Base-by-base conservation (phyloP, 179 eudicot species). In the Heliamphora pulchella region DNA sequence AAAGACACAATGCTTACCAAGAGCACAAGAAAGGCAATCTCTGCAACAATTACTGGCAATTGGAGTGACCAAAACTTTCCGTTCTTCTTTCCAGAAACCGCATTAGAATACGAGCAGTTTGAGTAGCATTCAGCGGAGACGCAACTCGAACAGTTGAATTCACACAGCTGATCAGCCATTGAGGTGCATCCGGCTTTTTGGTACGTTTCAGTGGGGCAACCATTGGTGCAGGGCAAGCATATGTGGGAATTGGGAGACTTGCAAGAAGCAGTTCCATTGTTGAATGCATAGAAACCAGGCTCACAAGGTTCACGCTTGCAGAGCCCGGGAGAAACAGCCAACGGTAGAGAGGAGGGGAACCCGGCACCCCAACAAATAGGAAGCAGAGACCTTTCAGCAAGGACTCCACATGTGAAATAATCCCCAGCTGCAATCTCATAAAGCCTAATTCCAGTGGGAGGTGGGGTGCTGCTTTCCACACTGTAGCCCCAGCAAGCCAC, bases 351-450 rank as follows among this genome's bases (percentile, higher is more conserved):
- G 1, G 92, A 20, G 0, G 99, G 99, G 77, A 94, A 90, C 0
- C 91, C 93, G 4, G 53, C 84, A 4, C 99, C 99, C 99, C 99
- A 96, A 82, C 99, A 96, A 63, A 88, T 79, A 0, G 98, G 93
- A 2, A 75, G 64, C 0, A 90, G 86, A 4, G 91, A 85, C 41
- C 82, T 88, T 74, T 86, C 87, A 0, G 90, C 90, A 4, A 86
- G 84, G 44, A 90, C 77, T 8, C 98, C 99, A 76, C 99, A 96
- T 18, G 93, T 85, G 81, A 94, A 96, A 79, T 96, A 96, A 83
- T 94, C 98, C 53, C 97, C 99, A 0, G 96, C 96, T n/a, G 90
- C 88, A 57, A 96, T 87, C 73, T 87, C 83, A 71, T 88, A 94
- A 59, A 94, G 85, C 78, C 78, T 84, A 17, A 83, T 89, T 5